Evolutionary conservation across 2,329 filamentous ascomycete genomes (phyloP), one percentile per base, ranked within the genome.

Genomic region (Epichloe hybrida): DNA sequence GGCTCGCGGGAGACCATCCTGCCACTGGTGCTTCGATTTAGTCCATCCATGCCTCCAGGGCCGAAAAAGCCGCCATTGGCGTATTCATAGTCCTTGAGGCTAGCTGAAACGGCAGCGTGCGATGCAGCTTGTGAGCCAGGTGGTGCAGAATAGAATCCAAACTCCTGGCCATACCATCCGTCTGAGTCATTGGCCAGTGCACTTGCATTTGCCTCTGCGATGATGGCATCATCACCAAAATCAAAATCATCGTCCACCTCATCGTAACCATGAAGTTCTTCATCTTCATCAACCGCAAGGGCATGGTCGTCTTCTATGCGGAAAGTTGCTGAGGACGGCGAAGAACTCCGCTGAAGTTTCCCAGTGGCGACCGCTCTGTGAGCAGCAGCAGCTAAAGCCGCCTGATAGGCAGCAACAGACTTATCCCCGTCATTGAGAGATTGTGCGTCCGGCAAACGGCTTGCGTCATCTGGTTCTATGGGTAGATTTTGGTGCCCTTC

Each of bases 91-190:
- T 70, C 63, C 38, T 69, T 69, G 38, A 61, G 46, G 5, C 54
- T 50, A 1, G 61, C 56, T 5, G 52, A 44, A 20, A 53, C 69
- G 6, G 72, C 68, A 39, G 71, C 70, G 50, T 70, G 69, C 34
- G 69, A 71, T 20, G 72, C 73, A 45, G 73, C 64, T 39, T 66
- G 67, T 11, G 69, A 64, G 15, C 63, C 63, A 5, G 68, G 57
- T 0, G 79, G 77, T 1, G 74, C 72, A 1, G 90, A 88, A 64
- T 95, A 98, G 65, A 98, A 98, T 0, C 89, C 90, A 62, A 98
- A 98, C 64, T 98, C 93, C 58, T 89, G 84, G 0, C 93, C 93
- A 62, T 98, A 98, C 71, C 93, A 94, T 0, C 88, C 91, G 56
- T 96, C 91, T 6, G 84, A 84, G 61, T 98, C 93, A 57, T 88